These are phyloP conservation scores for Odontarrhena argentea DNA, from an alignment of 345 rosid species.

Conservation along the genomic window DNA sequence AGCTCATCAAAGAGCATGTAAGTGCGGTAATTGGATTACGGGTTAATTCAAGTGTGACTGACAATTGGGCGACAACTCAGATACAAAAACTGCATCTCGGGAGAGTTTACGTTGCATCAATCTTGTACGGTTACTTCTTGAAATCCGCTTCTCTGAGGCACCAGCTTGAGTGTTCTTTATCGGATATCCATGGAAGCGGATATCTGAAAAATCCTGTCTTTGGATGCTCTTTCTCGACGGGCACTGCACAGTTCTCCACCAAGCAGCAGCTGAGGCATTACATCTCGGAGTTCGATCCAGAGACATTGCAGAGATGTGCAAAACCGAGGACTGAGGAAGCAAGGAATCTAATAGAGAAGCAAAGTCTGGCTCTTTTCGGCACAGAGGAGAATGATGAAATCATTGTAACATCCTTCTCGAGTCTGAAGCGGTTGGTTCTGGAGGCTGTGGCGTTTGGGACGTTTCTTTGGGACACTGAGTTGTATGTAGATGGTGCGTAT, in stretches of 20 bases:
- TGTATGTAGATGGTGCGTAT: slow-evolving; percentile 59
- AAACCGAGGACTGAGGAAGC: slow-evolving; percentile 73
- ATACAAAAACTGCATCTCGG: slow-evolving; percentile 55
- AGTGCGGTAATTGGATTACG: slow-evolving; percentile 71
- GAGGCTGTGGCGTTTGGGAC: slow-evolving; percentile 96
- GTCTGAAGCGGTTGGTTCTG: slow-evolving; percentile 79
- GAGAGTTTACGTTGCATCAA: slow-evolving; percentile 63
- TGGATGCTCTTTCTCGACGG: slow-evolving; percentile 41
- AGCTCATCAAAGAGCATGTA: slow-evolving; percentile 78
- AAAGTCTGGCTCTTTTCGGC: slow-evolving; percentile 71
- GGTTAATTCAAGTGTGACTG: slow-evolving; percentile 71
- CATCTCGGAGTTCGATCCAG: slow-evolving; percentile 67
- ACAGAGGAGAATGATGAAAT: slow-evolving; percentile 54
- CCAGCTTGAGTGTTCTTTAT: slow-evolving; percentile 58
- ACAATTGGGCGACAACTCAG: slow-evolving; percentile 84
- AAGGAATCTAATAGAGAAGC: slow-evolving; percentile 67
- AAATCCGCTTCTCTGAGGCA: slow-evolving; percentile 78
- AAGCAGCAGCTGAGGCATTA: slow-evolving; percentile 58
- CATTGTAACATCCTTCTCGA: slow-evolving; percentile 74
- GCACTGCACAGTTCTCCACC: slow-evolving; percentile 21
- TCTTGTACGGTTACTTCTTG: slow-evolving; percentile 81
- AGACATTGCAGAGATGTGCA: slow-evolving; percentile 69
- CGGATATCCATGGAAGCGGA: slow-evolving; percentile 37
- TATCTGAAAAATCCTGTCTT: slow-evolving; percentile 53
- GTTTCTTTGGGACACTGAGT: slow-evolving; percentile 94